Base-by-base conservation (phyloP, 345 rosid genomes). In the Lepidium africanum region DNA sequence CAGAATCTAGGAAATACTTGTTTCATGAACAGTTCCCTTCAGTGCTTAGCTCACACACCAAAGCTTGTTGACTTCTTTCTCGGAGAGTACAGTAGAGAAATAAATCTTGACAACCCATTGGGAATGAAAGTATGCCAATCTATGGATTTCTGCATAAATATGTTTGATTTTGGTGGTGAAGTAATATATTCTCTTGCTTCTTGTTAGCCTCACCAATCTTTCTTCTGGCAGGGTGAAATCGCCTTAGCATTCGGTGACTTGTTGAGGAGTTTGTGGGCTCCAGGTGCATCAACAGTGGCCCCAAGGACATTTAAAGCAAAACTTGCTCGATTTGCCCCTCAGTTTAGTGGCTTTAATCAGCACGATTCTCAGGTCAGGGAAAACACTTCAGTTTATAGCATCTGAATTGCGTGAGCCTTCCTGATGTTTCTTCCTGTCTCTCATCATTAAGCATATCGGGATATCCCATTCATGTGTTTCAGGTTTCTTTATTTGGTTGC, bases 1-100 rank as follows among this genome's bases (percentile, higher is more conserved):
- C 99, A 91, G 79, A 94, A 94, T 80, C 91, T 94, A 59, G 99
- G 97, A 79, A 94, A 94, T 77, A 94, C 99, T 65, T 94, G 99
- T 76, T 94, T 94, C 80, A 89, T 94, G 99, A 94, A 94, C 73
- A 94, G 99, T 63, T 80, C 96, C 71, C 83, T 91, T 64, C 99
- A 94, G 81, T 94, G 99, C 91, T 78, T 94, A 79, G 93, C 88
- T 3, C 99, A 94, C 80, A 94, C 97, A 38, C 99, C 97, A 65
- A 91, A 84, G 89, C 96, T 94, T 53, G 86, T 94, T 64, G 96
- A 94, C 78, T 91, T 87, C 81, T 89, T 94, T 74, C 96, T 87
- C 59, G 96, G 90, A 80, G 96, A 94, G 70, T 94, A 89, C 76
- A 79, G 75, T 42, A 84, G 74, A 82, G 99, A 94, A 80, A 87